Conservation (phyloP, 345 rosid genomes). For the Eucalyptus polyanthemos region DNA sequence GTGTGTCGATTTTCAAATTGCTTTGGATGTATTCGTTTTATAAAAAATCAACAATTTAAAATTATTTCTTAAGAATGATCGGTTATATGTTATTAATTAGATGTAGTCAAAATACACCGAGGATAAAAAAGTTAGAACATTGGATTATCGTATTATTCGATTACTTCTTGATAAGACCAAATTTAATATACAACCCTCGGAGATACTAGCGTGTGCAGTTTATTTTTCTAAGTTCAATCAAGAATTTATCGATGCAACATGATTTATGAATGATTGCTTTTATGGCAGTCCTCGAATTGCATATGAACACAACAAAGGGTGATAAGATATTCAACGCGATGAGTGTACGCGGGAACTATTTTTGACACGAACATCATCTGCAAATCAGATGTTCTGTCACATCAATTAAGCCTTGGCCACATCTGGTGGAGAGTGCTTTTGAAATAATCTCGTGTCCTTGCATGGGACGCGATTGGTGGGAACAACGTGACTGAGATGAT, state of each 20-base stretch:
- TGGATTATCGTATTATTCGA: background rate
- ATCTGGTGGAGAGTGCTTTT: background rate
- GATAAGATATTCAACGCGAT: background rate
- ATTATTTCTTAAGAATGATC: background rate
- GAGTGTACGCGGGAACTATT: background rate
- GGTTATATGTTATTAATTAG: background rate
- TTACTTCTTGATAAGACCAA: background rate
- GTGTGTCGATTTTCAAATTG: accelerated
- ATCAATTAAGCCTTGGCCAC: background rate
- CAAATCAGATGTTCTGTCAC: background rate
- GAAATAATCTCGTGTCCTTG: background rate
- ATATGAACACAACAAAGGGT: accelerated
- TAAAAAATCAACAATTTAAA: background rate
- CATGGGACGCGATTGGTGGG: accelerated
- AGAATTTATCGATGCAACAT: background rate
- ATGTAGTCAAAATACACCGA: accelerated
- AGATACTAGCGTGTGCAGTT: background rate
- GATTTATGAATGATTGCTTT: background rate
- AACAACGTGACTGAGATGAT: too few relatives aligned
- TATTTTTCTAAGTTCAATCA: background rate
- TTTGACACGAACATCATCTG: background rate
- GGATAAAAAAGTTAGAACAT: background rate
- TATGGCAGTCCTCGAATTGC: background rate
- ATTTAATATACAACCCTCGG: background rate
- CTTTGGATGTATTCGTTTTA: background rate